Base-by-base conservation (phyloP, 106 monocot species). In the Dioscorea dumetorum region DNA sequence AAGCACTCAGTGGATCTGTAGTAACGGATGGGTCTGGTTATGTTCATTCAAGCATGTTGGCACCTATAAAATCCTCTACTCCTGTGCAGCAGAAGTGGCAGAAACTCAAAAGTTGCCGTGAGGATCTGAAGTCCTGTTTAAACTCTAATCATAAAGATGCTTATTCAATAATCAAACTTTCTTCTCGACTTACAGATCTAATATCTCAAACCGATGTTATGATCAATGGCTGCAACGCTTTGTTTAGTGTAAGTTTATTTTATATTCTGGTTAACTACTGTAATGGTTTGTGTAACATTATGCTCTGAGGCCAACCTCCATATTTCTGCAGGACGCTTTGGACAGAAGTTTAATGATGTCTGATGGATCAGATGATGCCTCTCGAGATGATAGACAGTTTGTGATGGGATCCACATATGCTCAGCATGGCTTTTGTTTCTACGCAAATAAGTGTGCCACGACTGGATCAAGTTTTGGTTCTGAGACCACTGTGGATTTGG, bases 21-120 rank as follows among this genome's bases (percentile, higher is more conserved):
- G 68, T 90, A 50, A 76, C 90, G 89, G 89, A 99, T 81, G 87
- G 89, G 64, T 87, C 89, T 28, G 89, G 88, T 54, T 75, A 69
- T 51, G 79, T 78, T 61, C 86, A 74, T 65, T 83, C 75, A 24
- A 65, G 48, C 71, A 69, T 66, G 20, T 54, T 50, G 32, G 49
- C 34, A 67, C 41, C 78, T 60, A 63, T 63, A n/a, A 66, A 72
- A 32, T 59, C 41, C 20, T 5, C 14, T 34, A 41, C 64, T 54
- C 66, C 72, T 22, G 81, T 99, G 50, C 66, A 75, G 48, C 76
- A 87, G 60, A 93, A 80, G 53, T 99, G 99, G 99, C 81, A 71
- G 59, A 90, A 70, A 24, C 33, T 93, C 22, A 80, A 73, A 10
- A 57, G 58, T 17, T 49, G 20, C 18, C 70, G 60, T 67, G 71